Conservation (phyloP, 1,284 basidiomycete species). For the Ganoderma lingzhi region DNA sequence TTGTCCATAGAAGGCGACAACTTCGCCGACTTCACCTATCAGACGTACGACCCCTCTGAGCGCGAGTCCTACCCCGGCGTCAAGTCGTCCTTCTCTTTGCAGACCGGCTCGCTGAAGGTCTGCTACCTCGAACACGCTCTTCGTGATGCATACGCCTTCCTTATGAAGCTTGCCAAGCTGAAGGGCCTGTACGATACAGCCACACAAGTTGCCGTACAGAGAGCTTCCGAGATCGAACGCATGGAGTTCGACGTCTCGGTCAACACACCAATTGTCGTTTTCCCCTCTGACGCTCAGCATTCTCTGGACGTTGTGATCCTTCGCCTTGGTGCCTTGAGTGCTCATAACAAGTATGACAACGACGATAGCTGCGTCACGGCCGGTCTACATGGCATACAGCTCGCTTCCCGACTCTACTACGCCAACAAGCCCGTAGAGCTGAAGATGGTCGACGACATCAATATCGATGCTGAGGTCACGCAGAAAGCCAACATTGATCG, state of each 20-base stretch:
- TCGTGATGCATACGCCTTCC: conserved; percentile 86
- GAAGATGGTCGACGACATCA: conserved; percentile 95
- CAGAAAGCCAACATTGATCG: conserved; percentile 68
- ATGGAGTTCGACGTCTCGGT: conserved; percentile 94
- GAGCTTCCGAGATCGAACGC: conserved; percentile 87
- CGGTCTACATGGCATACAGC: conserved; percentile 86
- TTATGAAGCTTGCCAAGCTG: conserved; percentile 88
- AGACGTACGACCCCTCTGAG: conserved; percentile 86
- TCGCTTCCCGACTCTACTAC: conserved; percentile 74
- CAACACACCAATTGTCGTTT: conserved; percentile 93
- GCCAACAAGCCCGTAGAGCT: conserved; percentile 61
- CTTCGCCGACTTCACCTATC: conserved; percentile 94
- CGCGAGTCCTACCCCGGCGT: conserved; percentile 76
- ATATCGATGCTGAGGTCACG: conserved; percentile 76
- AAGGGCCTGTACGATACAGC: conserved; percentile 98
- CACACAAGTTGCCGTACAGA: conserved; percentile 90
- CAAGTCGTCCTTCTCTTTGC: conserved; percentile 87
- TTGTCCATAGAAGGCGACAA: conserved; percentile 96
- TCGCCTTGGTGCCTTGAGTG: conserved; percentile 90
- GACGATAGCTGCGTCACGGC: conserved; percentile 74
- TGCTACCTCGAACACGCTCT: conserved; percentile 91
- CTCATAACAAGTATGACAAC: conserved; percentile 82
- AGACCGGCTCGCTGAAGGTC: conserved; percentile 92
- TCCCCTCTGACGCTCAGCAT: conserved; percentile 77
- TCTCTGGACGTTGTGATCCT: conserved; percentile 81